These are phyloP conservation scores for Vachellia pachyceras DNA, from an alignment of 306 rosid genomes.

Conservation along the genomic window DNA sequence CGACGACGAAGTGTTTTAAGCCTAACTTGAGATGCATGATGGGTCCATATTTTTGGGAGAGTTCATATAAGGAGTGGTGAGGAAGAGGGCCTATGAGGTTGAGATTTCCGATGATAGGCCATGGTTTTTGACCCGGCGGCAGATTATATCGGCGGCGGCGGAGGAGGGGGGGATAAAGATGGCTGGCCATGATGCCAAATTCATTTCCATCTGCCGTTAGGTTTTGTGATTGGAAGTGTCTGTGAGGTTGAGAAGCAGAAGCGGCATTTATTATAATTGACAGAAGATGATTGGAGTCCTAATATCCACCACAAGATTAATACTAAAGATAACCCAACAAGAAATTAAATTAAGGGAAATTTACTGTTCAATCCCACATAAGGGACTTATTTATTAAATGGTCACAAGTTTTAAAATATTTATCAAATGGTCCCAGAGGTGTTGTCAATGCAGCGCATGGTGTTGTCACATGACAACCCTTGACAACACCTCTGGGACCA, in stretches of 20 bases:
- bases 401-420: too few relatives aligned
- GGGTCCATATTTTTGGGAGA: conserved; percentile 24
- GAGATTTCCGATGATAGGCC: conserved; percentile 50
- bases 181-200: conserved; percentile 50
- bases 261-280: background rate
- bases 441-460: too few relatives aligned
- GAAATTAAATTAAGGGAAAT: too few relatives aligned
- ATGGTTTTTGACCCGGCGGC: conserved; percentile 26
- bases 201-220: background rate
- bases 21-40: conserved; percentile 32
- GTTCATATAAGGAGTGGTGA: conserved; percentile 51
- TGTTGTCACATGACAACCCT: too few relatives aligned
- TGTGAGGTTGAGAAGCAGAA: background rate
- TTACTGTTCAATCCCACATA: too few relatives aligned
- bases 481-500: too few relatives aligned
- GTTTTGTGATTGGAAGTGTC: background rate
- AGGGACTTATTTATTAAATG: too few relatives aligned
- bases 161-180: conserved; percentile 6
- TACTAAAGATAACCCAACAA: too few relatives aligned
- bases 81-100: conserved; percentile 59
- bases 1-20: conserved; percentile 50
- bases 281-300: too few relatives aligned
- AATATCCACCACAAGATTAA: too few relatives aligned
- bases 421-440: too few relatives aligned
- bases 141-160: conserved; percentile 41